phyloP scores from a whole-genome alignment of 73 alveolate genomes.

The Effrenium voratum region DNA sequence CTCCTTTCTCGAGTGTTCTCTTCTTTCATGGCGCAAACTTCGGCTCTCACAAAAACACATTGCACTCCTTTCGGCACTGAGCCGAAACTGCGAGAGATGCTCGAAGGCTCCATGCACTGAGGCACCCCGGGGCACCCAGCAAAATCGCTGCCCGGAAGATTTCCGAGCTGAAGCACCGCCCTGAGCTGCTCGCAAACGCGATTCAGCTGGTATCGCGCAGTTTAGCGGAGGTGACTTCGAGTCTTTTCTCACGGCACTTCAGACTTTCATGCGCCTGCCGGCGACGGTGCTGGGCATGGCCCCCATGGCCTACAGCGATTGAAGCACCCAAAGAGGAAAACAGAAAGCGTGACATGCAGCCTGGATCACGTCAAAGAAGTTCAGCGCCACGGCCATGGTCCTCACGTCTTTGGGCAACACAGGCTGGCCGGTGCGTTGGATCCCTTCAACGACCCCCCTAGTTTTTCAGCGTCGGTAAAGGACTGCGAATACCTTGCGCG shows the following conservation, averaged over 20 bases:
- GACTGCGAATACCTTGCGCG: too few species aligned
- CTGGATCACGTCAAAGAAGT: slow-evolving; percentile 87
- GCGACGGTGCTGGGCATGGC: slow-evolving; percentile 75
- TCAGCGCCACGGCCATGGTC: slow-evolving; percentile 61
- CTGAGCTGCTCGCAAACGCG: neutral
- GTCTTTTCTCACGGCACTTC: neutral
- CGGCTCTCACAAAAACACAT: too few species aligned
- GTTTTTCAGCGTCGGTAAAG: neutral
- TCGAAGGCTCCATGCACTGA: too few species aligned
- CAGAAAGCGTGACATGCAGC: neutral
- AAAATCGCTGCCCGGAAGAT: slow-evolving; percentile 60
- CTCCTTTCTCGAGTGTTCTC: too few species aligned
- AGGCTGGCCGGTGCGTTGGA: neutral
- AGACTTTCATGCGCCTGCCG: slow-evolving; percentile 22
- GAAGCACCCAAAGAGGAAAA: neutral
- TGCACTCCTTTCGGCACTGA: too few species aligned
- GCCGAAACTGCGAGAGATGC: too few species aligned
- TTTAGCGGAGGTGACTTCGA: neutral
- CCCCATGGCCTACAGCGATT: slow-evolving; percentile 22
- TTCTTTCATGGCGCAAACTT: too few species aligned
- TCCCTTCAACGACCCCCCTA: neutral
- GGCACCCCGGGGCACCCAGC: slow-evolving; percentile 26
- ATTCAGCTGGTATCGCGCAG: neutral
- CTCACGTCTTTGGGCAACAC: neutral
- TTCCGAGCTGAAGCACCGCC: slow-evolving; percentile 25